Conservation (phyloP, 345 rosid species). For the Eutrema japonicum region DNA sequence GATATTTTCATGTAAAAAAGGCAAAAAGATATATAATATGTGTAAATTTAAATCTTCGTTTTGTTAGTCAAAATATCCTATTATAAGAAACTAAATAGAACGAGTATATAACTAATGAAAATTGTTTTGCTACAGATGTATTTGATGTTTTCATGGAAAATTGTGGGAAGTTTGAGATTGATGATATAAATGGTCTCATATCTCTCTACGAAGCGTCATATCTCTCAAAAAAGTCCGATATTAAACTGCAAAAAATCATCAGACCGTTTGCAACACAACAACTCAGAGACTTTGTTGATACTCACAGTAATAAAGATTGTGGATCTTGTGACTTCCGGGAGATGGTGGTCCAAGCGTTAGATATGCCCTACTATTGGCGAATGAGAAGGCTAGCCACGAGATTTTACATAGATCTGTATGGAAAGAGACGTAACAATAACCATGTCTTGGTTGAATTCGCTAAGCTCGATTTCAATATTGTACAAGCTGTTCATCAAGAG, state of each 20-base stretch:
- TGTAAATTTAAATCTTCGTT: no score
- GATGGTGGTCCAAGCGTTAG: conserved; percentile 35
- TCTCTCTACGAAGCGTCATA: conserved; percentile 52
- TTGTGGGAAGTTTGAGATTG: conserved; percentile 6
- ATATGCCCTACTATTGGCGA: conserved; percentile 36
- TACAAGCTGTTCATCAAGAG: conserved; percentile 41
- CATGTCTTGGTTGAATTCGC: conserved; percentile 30
- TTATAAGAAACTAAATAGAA: no score
- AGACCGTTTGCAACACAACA: conserved; percentile 42
- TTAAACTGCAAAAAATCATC: conserved; percentile 45
- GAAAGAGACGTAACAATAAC: conserved; percentile 28
- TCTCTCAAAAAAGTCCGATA: conserved; percentile 44
- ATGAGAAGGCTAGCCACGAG: conserved; percentile 38
- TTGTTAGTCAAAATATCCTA: no score
- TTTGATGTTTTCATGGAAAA: conserved; percentile 41
- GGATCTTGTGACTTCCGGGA: not conserved
- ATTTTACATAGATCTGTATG: conserved; percentile 41
- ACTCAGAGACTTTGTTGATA: conserved; percentile 21
- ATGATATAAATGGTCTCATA: conserved; percentile 38
- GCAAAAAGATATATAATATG: no score
- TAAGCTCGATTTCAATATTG: conserved; percentile 44
- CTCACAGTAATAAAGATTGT: not conserved
- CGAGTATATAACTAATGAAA: not conserved
- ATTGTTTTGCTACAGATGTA: conserved; percentile 32
- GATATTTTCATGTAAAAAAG: no score